Base-by-base conservation (phyloP, 305 asterid genomes). In the Fraxinus angustifolia region DNA sequence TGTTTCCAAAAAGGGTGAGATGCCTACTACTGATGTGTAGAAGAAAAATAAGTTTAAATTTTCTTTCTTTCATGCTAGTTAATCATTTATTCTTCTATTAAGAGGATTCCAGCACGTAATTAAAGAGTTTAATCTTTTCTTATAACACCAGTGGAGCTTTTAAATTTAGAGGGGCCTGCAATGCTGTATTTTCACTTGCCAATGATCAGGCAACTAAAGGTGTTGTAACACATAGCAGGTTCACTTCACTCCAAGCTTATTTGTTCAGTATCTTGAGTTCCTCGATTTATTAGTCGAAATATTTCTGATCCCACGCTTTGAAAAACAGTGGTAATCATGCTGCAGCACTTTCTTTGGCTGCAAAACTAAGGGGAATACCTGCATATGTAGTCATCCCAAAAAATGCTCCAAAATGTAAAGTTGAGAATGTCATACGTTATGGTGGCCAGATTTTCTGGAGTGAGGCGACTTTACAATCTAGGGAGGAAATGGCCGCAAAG, bases 141-240 rank as follows among this genome's bases (percentile, higher is more conserved):
- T 78, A 40, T 79, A 68, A 80, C 31, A 26, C 79, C 89, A 94
- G 98, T 19, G 98, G 98, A 79, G 96, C 98, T 79, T 96, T 96
- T 86, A 96, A 96, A 81, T 89, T 96, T 80, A 85, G 98, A 88
- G 98, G 99, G 35, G 98, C 99, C 12, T 92, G 97, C 89, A 96
- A 96, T 87, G 98, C 98, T 80, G 89, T 96, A 42, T 92, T 88
- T 86, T 93, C 99, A 19, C 99, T 94, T 77, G 87, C 91, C n/a
- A 91, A 91, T 10, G 89, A 86, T 81, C 89, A 90, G 86, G 99
- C 98, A 48, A 88, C 90, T 71, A 90, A 87, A 80, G 98, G 99
- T 36, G 98, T 93, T 62, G 93, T 90, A 67, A 96, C 99, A 4
- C 98, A 96, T 84, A 94, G 98, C 98, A 94, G 97, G 98, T 94